Evolutionary conservation across 345 rosid species (phyloP), one percentile per base, ranked within the genome.

Genomic region (Rhodamnia argentea): DNA sequence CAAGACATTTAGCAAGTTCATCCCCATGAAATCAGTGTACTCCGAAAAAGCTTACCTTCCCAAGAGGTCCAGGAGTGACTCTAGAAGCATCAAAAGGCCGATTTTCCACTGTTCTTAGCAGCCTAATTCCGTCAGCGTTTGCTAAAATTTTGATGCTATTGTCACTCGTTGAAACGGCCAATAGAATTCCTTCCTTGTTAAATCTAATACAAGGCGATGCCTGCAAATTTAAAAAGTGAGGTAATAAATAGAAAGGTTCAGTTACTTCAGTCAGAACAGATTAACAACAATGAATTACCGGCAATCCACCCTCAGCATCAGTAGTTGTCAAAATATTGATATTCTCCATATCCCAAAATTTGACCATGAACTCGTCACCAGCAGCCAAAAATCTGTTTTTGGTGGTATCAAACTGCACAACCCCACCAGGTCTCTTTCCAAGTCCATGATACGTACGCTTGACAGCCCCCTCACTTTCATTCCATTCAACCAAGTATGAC

Each of bases 281-380:
- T 78, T 22, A 47, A 54, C 86, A 40, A 83, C 53, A 50, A 55
- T 24, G 78, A 86, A 91, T 89, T 93, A 95, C 99, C 92, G 90
- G 92, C 83, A 96, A 87, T 90, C 98, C 99, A 88, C 97, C 97
- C 52, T 95, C 96, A 84, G 98, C 98, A 86, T 93, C 92, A 83
- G 87, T 91, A 86, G 93, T 94, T 20, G 96, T 90, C 89, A 95
- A 88, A 44, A 86, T 81, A 86, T 90, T 94, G 83, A 83, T 29
- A 90, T 86, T 92, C 86, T 95, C 97, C 96, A 94, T 94, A 86
- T 96, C 97, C 98, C 99, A 96, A 82, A 94, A 90, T 90, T 96
- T 96, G 87, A 96, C 89, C 86, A 85, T 88, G 85, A 87, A 94
- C 87, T 96, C 98, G 84, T 96, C 99, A 86, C 98, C 97, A 89